A percentile compares a stretch with the other conserved stretches of the same genome.
These are phyloP conservation scores for Mycena venus DNA, from an alignment of 768 basidiomycete species.

Conservation along the genomic window DNA sequence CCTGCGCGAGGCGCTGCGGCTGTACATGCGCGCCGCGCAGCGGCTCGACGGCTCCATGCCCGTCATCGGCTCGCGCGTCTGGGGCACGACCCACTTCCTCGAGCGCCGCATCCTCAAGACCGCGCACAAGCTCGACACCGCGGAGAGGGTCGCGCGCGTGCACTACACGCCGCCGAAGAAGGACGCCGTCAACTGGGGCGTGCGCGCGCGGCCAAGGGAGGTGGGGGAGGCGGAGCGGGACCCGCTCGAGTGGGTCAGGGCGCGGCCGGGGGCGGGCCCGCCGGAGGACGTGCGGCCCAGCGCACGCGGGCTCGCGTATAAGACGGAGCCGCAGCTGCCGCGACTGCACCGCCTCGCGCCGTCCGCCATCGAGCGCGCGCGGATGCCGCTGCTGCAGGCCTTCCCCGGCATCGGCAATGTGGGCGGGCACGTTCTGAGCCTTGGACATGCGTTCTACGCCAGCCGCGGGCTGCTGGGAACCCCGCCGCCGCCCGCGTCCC, in stretches of 20 bases:
- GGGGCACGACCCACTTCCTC: constrained; percentile 8
- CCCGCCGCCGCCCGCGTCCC: neutral
- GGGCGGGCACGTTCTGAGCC: neutral
- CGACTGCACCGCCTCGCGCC: constrained; percentile 6
- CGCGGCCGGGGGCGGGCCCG: neutral
- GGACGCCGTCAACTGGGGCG: constrained; percentile 12
- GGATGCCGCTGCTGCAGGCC: constrained; percentile 15
- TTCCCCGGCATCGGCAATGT: constrained; percentile 20
- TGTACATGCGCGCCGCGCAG: constrained; percentile 13
- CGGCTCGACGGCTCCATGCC: constrained; percentile 7
- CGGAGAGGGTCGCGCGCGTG: neutral
- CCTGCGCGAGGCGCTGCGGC: constrained; percentile 12
- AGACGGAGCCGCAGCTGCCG: neutral
- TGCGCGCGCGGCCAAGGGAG: neutral
- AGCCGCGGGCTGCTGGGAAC: neutral
- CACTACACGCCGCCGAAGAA: neutral
- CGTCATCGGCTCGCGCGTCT: constrained; percentile 5
- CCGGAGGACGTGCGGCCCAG: neutral
- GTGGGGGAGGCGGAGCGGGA: neutral
- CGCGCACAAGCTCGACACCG: neutral
- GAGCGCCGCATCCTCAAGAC: constrained; percentile 13
- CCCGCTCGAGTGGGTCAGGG: neutral
- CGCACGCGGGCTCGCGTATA: neutral
- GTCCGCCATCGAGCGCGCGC: constrained; percentile 17
- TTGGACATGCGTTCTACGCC: neutral